Conservation (phyloP, 2,329 filamentous ascomycete species). For the Fusarium verticillioides region DNA sequence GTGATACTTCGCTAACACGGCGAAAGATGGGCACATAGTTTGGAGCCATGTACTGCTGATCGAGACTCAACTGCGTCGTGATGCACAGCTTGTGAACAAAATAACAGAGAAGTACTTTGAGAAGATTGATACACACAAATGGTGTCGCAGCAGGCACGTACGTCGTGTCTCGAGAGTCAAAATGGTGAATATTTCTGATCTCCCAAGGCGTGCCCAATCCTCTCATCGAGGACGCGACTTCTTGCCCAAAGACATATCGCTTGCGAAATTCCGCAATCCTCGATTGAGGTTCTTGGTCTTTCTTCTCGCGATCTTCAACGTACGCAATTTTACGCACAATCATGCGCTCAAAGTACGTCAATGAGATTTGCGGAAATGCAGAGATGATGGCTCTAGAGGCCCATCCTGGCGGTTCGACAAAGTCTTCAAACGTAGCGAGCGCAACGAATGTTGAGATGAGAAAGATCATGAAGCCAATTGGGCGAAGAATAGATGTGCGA, state of each 20-base stretch:
- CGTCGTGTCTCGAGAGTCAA: slow-evolving; percentile 20
- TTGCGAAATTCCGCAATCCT: not conserved
- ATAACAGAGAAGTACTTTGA: slow-evolving; percentile 30
- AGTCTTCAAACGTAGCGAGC: slow-evolving; percentile 25
- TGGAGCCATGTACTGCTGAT: slow-evolving; percentile 26
- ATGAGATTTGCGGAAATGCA: slow-evolving; percentile 34
- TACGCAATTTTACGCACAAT: slow-evolving; percentile 36
- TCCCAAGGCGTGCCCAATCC: slow-evolving; percentile 35
- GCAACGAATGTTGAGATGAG: slow-evolving; percentile 34
- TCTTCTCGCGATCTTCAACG: slow-evolving; percentile 1
- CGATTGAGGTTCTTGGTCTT: not conserved
- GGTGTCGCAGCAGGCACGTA: slow-evolving; percentile 16
- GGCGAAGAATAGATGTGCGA: slow-evolving; percentile 22
- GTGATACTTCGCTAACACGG: slow-evolving; percentile 15
- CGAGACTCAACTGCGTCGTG: slow-evolving; percentile 23
- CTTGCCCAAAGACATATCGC: slow-evolving; percentile 36
- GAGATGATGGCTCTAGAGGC: slow-evolving; percentile 30
- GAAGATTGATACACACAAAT: slow-evolving; percentile 22
- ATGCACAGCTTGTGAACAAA: slow-evolving; percentile 29
- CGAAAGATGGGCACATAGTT: slow-evolving; percentile 25
- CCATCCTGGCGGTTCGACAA: slow-evolving; percentile 37
- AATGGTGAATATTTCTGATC: slow-evolving; percentile 39
- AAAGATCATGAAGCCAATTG: slow-evolving; percentile 31
- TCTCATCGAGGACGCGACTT: slow-evolving; percentile 38
- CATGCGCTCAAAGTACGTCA: slow-evolving; percentile 40